Evolutionary conservation across 805 yeast genomes (phyloP), one percentile per base, ranked within the genome.

Genomic region (Starmerella apicola): DNA sequence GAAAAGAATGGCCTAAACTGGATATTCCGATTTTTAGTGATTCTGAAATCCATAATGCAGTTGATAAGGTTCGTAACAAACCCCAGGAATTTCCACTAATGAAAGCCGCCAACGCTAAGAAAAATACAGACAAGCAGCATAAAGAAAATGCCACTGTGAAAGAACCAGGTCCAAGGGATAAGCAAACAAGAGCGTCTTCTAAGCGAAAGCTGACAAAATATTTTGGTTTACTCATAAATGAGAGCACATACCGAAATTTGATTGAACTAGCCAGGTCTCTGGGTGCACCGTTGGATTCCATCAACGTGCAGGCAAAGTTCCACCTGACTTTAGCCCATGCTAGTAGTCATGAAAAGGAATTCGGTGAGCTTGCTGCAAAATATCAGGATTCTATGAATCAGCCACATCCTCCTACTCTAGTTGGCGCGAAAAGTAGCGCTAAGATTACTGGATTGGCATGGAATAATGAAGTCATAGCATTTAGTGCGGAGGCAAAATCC

Each of bases 391-490:
- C 29, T 15, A 27, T 34, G 23, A 5, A 12, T 2, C 19, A 10
- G 1, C 18, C 30, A 3, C 20, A 28, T 32, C 15, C 8, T 9
- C 31, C 16, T 28, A 7, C 16, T 7, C 12, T 27, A 12, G 16
- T 37, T 18, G 36, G 24, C 5, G 16, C 26, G 3, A 15, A 16
- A 4, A 13, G 10, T 5, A 19, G 20, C 17, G 41, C 43, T 3
- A 21, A 1, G 12, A 50, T 78, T 17, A 55, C 56, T 4, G 61
- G 60, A 15, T 38, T 80, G 9, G 63, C 73, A 10, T 72, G 77
- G 65, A 69, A 72, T 43, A 56, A 64, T 2, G 61, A 62, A 28
- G 64, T 77, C 7, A 61, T 77, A 34, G 74, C 88, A 16, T 56
- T 80, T 4, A 55, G 66, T 16, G 81, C 74, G 1, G 62, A 63